Evolutionary conservation across 345 rosid genomes (phyloP).

Genomic region (Hevea brasiliensis): DNA sequence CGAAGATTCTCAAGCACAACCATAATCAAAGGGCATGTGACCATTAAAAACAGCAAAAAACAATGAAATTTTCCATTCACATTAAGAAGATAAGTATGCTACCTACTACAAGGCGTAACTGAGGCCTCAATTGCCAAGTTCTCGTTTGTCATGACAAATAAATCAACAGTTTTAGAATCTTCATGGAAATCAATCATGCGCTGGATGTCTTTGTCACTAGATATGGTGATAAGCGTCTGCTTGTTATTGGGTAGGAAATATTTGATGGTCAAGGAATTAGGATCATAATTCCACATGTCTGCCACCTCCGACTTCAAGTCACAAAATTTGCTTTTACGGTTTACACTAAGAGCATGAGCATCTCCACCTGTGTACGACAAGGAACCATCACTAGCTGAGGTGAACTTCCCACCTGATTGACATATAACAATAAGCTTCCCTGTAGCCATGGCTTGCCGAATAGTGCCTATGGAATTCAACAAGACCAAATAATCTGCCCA

Average conservation of each 20-base stretch:
- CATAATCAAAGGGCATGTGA: background rate
- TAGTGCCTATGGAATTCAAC: background rate
- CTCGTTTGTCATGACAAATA: slow-evolving; percentile 28
- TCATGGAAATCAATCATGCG: slow-evolving; percentile 33
- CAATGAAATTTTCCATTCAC: background rate
- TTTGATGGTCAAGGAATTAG: slow-evolving; percentile 16
- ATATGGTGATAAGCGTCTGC: slow-evolving; percentile 28
- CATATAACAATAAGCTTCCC: slow-evolving; percentile 25
- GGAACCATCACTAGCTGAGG: slow-evolving; percentile 20
- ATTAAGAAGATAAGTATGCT: slow-evolving; percentile 10
- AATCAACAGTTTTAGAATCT: slow-evolving; percentile 20
- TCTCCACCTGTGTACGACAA: slow-evolving; percentile 31
- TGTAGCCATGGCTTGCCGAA: background rate
- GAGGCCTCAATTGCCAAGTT: slow-evolving; percentile 12
- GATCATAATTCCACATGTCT: slow-evolving; percentile 29
- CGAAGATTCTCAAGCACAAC: background rate
- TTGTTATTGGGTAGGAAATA: slow-evolving; percentile 29
- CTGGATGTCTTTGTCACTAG: slow-evolving; percentile 29
- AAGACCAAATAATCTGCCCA: slow-evolving; percentile 7
- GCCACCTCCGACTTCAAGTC: slow-evolving; percentile 26
- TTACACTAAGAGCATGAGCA: slow-evolving; percentile 28
- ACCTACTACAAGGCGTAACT: slow-evolving; percentile 28
- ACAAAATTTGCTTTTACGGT: slow-evolving; percentile 16
- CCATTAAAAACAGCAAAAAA: background rate
- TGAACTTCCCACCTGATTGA: slow-evolving; percentile 31